phyloP scores from a whole-genome alignment of 129 eudicot species.

The Heracleum sosnowskyi region DNA sequence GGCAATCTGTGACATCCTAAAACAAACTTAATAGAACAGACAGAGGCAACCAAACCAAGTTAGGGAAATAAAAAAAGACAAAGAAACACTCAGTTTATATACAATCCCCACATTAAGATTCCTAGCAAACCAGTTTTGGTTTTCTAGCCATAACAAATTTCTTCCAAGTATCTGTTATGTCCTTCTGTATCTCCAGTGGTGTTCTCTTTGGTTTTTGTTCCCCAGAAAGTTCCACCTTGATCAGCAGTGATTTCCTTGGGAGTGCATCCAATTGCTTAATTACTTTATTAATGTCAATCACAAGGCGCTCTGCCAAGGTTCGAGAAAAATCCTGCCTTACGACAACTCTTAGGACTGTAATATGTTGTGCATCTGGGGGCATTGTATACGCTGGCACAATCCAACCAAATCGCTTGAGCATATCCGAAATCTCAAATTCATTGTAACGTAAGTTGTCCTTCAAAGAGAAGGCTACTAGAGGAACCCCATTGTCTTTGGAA shows the following conservation, averaged over 20 bases:
- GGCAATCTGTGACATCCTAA: background rate
- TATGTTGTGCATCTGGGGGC: constrained; percentile 6
- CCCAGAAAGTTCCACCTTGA: constrained; percentile 4
- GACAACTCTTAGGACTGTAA: background rate
- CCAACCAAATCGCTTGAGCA: constrained; percentile 1
- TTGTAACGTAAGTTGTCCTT: background rate
- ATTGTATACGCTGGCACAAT: constrained; percentile 5
- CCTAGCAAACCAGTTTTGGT: constrained; percentile 9
- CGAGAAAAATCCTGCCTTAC: constrained; percentile 4
- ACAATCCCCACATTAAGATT: background rate
- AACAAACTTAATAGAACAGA: background rate
- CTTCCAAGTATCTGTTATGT: constrained; percentile 20
- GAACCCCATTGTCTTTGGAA: constrained; percentile 4
- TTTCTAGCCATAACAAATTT: constrained; percentile 18
- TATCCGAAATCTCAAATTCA: constrained; percentile 7
- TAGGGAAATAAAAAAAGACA: too few species aligned
- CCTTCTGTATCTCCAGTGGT: constrained; percentile 11
- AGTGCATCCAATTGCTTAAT: background rate
- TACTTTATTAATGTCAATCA: background rate
- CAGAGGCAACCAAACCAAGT: background rate
- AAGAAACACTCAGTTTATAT: background rate
- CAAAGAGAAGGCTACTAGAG: background rate
- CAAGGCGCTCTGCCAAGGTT: constrained; percentile 3
- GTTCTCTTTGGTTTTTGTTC: constrained; percentile 12
- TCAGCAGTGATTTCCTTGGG: constrained; percentile 8